Conservation (phyloP, 73 alveolate species). For the Tetrahymena thermophila region DNA sequence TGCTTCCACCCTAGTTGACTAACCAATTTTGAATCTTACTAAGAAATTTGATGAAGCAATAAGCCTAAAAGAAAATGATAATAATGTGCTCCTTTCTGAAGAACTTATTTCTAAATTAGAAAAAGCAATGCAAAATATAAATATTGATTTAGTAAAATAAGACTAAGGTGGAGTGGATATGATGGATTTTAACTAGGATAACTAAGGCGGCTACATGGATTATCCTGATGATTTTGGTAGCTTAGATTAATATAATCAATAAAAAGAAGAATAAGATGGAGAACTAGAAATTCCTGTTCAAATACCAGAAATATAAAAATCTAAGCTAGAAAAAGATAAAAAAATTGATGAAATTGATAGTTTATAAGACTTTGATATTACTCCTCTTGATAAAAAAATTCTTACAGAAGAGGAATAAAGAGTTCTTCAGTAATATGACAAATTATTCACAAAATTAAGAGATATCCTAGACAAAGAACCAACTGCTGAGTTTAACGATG, state of each 20-base stretch:
- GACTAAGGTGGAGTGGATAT: neutral
- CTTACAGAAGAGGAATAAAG: neutral
- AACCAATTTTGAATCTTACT: neutral
- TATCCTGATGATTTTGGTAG: neutral
- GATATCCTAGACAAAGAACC: neutral
- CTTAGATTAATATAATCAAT: neutral
- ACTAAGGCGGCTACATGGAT: neutral
- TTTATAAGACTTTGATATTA: neutral
- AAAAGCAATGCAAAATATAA: neutral
- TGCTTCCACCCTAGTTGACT: neutral
- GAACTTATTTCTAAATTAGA: neutral
- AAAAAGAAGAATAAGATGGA: neutral
- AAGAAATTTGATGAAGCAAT: neutral
- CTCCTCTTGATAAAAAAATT: neutral
- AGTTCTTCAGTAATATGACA: neutral
- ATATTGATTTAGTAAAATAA: neutral
- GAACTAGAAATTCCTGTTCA: neutral
- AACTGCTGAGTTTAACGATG: neutral
- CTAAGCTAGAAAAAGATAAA: neutral
- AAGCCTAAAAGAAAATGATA: neutral
- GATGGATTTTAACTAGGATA: neutral
- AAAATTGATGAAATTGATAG: neutral
- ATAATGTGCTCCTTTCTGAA: neutral
- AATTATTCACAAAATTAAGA: neutral
- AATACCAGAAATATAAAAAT: neutral